Evolutionary conservation across 1,284 basidiomycete genomes (phyloP).

Genomic region (Ustilago esculenta): DNA sequence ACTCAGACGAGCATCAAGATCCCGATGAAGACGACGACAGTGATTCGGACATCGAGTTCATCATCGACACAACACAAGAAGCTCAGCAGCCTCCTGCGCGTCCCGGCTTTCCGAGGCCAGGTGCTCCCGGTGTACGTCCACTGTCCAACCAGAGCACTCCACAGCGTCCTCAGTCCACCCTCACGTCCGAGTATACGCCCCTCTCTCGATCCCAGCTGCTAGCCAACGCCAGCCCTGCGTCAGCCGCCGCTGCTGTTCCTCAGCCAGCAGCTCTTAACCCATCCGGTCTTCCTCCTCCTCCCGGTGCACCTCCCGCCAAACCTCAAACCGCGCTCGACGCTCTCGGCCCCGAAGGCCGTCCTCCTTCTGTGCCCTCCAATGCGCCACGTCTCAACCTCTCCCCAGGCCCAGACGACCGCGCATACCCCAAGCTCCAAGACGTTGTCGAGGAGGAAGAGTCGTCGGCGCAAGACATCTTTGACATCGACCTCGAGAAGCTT

Average conservation of each 20-base stretch:
- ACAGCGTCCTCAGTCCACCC: constrained; percentile 70
- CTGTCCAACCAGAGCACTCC: constrained; percentile 33
- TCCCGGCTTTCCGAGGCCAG: constrained; percentile 38
- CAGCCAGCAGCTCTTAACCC: constrained; percentile 10
- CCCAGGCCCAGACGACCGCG: constrained; percentile 46
- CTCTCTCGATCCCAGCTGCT: constrained; percentile 74
- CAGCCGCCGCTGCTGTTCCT: constrained; percentile 10
- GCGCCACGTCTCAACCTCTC: constrained; percentile 54
- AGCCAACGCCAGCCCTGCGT: constrained; percentile 35
- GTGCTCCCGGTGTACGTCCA: constrained; percentile 16
- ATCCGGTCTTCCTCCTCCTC: background rate
- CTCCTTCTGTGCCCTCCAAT: constrained; percentile 54
- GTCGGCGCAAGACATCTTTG: constrained; percentile 74
- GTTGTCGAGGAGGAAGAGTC: constrained; percentile 65
- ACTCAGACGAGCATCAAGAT: too few relatives aligned
- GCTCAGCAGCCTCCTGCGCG: constrained; percentile 45
- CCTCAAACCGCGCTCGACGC: constrained; percentile 4
- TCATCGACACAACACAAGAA: constrained; percentile 63
- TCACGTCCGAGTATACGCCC: constrained; percentile 90
- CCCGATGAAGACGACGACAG: constrained; percentile 68
- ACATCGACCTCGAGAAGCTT: constrained; percentile 84
- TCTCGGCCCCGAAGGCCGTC: constrained; percentile 52
- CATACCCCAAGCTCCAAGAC: constrained; percentile 59
- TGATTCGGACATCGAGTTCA: constrained; percentile 68
- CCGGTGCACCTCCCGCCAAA: constrained; percentile 16